These are phyloP conservation scores for Laetiporus sulphureus DNA, from an alignment of 1,284 basidiomycete species.

Conservation along the genomic window DNA sequence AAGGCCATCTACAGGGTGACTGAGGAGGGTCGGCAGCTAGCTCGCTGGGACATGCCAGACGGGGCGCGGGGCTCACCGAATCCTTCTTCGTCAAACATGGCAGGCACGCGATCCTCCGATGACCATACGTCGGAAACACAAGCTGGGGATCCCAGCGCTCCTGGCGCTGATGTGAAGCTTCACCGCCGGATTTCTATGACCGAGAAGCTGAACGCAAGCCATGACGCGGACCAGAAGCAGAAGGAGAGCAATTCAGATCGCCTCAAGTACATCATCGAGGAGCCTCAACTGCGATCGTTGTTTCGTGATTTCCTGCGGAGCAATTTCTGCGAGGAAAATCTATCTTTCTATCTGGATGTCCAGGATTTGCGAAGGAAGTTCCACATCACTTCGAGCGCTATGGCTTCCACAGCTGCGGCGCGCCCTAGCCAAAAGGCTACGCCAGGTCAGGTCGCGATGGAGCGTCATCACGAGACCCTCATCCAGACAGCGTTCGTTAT, in stretches of 20 bases:
- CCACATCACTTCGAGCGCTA: conserved; percentile 89
- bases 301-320: conserved; percentile 93
- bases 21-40: conserved; percentile 80
- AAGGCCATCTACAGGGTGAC: conserved; percentile 94
- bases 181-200: conserved; percentile 75
- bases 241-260: conserved; percentile 92
- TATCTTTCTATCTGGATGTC: conserved; percentile 96
- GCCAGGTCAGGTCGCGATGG: conserved; percentile 86
- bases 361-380: conserved; percentile 96
- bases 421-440: conserved; percentile 42
- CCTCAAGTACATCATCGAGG: conserved; percentile 88
- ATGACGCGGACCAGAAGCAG: conserved; percentile 48
- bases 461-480: conserved; percentile 92
- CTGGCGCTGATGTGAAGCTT: conserved; percentile 53
- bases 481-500: conserved; percentile 94
- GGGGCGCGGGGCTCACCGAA: conserved; percentile 48
- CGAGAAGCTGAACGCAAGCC: conserved; percentile 61
- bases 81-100: conserved; percentile 57
- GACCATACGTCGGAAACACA: conserved; percentile 35
- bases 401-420: conserved; percentile 46
- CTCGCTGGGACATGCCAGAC: conserved; percentile 67
- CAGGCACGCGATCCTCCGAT: conserved; percentile 33
- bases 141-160: conserved; percentile 29
- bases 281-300: conserved; percentile 81
- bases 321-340: conserved; percentile 98